phyloP scores from a whole-genome alignment of 2,329 filamentous ascomycete genomes.

The Claviceps monticola region DNA sequence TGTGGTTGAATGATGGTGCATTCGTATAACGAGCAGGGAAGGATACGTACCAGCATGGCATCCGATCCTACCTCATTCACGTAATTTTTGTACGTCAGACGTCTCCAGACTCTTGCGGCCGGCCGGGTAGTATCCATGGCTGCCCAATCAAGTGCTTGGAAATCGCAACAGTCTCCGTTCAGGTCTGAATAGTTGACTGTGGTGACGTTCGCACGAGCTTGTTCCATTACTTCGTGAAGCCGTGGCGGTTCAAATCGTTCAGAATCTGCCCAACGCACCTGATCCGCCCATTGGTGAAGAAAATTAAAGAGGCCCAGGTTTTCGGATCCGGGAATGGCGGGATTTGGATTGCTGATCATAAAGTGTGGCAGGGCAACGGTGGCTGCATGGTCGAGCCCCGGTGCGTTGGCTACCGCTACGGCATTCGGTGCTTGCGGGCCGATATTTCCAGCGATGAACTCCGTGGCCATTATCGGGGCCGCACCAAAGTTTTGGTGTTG shows the following conservation, averaged over 20 bases:
- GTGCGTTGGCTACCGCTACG: not conserved
- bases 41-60: slow-evolving; percentile 28
- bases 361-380: slow-evolving; percentile 7
- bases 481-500: not conserved
- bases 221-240: slow-evolving; percentile 19
- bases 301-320: slow-evolving; percentile 38
- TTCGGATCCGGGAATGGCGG: slow-evolving; percentile 28
- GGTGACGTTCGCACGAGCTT: slow-evolving; percentile 10
- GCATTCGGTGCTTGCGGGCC: not conserved
- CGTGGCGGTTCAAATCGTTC: slow-evolving; percentile 14
- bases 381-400: not conserved
- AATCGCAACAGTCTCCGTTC: slow-evolving; percentile 39
- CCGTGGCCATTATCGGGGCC: not conserved
- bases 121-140: slow-evolving; percentile 35
- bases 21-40: not conserved
- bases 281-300: slow-evolving; percentile 33
- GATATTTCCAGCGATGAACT: not conserved
- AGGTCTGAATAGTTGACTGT: slow-evolving; percentile 31
- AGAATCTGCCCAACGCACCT: slow-evolving; percentile 13
- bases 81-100: slow-evolving; percentile 42
- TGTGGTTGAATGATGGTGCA: too few species aligned
- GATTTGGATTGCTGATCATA: slow-evolving; percentile 20
- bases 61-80: slow-evolving; percentile 37
- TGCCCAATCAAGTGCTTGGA: slow-evolving; percentile 47
- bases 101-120: slow-evolving; percentile 33